Conservation (phyloP, 2,329 filamentous ascomycete genomes). For the Nigrograna mackinnonii region DNA sequence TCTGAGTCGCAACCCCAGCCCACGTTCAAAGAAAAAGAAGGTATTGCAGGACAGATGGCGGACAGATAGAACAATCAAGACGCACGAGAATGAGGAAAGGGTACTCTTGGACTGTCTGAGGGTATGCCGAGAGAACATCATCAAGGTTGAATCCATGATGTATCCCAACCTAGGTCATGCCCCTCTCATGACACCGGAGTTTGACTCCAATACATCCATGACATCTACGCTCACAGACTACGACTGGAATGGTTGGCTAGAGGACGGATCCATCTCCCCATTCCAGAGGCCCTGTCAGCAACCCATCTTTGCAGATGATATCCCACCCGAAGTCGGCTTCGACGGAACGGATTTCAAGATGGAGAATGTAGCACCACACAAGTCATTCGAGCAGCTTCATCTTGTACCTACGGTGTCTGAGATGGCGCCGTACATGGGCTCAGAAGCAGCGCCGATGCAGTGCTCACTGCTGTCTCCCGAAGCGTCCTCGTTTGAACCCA, state of each 20-base stretch:
- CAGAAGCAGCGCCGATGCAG: slow-evolving; percentile 9
- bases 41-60: slow-evolving; percentile 28
- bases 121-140: slow-evolving; percentile 34
- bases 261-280: slow-evolving; percentile 22
- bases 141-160: slow-evolving; percentile 22
- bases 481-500: slow-evolving; percentile 27
- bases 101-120: slow-evolving; percentile 33
- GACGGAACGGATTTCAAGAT: background rate
- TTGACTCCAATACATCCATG: too few species aligned
- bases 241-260: slow-evolving; percentile 35
- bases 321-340: slow-evolving; percentile 22
- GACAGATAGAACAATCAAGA: slow-evolving; percentile 33
- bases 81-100: slow-evolving; percentile 32
- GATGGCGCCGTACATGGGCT: too few species aligned
- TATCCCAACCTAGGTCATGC: too few species aligned
- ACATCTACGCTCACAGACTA: slow-evolving; percentile 23
- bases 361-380: slow-evolving; percentile 1
- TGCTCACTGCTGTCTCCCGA: slow-evolving; percentile 21
- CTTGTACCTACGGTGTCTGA: too few species aligned
- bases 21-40: slow-evolving; percentile 33
- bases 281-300: slow-evolving; percentile 20
- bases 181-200: too few species aligned
- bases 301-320: slow-evolving; percentile 15
- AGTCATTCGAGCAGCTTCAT: slow-evolving; percentile 8
- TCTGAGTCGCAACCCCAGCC: slow-evolving; percentile 15